Base-by-base conservation (phyloP, 208 protist genomes). In the Naegleria fowleri region DNA sequence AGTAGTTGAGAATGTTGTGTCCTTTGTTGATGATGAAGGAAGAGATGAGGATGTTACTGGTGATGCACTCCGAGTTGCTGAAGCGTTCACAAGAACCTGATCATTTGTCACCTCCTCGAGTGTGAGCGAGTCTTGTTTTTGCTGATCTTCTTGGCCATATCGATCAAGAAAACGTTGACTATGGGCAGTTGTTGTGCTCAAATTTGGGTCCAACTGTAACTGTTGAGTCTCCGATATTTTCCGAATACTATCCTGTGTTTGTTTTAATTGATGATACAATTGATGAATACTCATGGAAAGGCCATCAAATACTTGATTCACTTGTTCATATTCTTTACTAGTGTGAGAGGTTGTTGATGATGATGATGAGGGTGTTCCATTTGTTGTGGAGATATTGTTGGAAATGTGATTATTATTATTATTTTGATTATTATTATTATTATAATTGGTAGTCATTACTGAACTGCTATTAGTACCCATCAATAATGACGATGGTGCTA, bases 231-330 rank as follows among this genome's bases (percentile, higher is more conserved):
- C 67, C 1, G 67, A 79, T 79, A 79, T 79, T 79, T 79, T 29
- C 29, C 29, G 19, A 36, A 79, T 79, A 36, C 29, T 79, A 36
- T 29, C 16, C 29, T 79, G 67, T 79, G 67, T 79, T 36, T 79
- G 67, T 79, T 79, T 79, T 79, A 79, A 79, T 79, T 79, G 67
- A 36, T 36, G 67, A 79, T 79, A 36, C 29, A 79, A 79, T 79
- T 79, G 67, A 36, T 79, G 67, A 36, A 79, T 36, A 79, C 67
- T 29, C n/a, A 13, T 13, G 7, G 67, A 79, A 9, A 79, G n/a
- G 6, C 67, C 67, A 79, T 79, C 67, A 79, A 79, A 79, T 36
- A 79, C 29, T 36, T 36, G 16, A 79, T 79, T 79, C 29, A 79
- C 67, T 79, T 79, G 67, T 79, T 79, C 29, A 36, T 79, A 36